Percentiles rank a stretch among this genome's conserved stretches.
These are phyloP conservation scores for Cystobasidium sp. DNA, from an alignment of 1,284 basidiomycete species.

Conservation along the genomic window DNA sequence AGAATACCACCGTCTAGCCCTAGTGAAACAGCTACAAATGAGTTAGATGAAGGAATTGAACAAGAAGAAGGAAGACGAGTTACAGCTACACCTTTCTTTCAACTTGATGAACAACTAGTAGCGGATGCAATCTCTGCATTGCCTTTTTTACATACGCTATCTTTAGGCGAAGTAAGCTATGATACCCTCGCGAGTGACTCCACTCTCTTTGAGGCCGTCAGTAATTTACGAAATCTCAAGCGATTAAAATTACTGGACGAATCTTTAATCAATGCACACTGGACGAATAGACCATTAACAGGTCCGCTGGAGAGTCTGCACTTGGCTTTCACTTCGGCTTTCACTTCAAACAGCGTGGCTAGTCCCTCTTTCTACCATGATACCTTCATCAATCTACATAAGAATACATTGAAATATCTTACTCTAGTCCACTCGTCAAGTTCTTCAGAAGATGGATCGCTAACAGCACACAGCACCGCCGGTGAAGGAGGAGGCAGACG, in stretches of 20 bases:
- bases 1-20: background rate
- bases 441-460: background rate
- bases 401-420: background rate
- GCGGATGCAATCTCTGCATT: background rate
- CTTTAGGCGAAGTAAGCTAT: background rate
- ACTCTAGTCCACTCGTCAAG: background rate
- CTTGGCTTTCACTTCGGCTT: background rate
- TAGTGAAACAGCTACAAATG: background rate
- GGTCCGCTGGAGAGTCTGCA: conserved; percentile 1
- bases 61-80: background rate
- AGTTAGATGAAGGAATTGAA: background rate
- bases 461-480: background rate
- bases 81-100: conserved; percentile 6
- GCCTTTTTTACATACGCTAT: conserved; percentile 5
- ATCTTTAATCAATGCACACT: background rate
- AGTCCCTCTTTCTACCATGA: background rate
- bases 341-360: background rate
- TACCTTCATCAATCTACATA: conserved; percentile 1
- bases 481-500: no score
- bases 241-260: conserved; percentile 9
- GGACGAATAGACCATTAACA: background rate
- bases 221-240: background rate
- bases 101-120: conserved; percentile 27
- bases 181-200: background rate
- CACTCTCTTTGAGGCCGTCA: conserved; percentile 15